Evolutionary conservation across 768 basidiomycete species (phyloP), one percentile per base, ranked within the genome.

Genomic region (Suillus clintonianus): DNA sequence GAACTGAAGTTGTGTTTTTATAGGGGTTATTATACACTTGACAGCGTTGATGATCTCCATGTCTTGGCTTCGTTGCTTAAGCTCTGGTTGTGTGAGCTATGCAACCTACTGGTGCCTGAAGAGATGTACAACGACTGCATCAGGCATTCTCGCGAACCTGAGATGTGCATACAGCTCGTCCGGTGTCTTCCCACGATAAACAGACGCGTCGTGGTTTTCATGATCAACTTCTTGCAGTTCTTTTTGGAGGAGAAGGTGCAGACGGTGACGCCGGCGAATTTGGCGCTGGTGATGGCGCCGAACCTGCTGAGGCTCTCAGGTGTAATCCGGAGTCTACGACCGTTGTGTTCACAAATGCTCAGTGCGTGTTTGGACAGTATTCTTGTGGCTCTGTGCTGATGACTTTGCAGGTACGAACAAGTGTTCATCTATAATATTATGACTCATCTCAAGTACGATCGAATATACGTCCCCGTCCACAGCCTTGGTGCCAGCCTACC

Each of bases 51-150:
- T 65, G 95, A 97, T 71, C 93, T 95, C 0, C 90, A 95, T 69
- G 89, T 96, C 55, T 87, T 93, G 3, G 92, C 94, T 9, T 94
- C 94, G 3, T 81, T 97, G 45, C 84, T 97, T 77, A 97, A 98
- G 78, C 83, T 96, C 8, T 98, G 95, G 95, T 81, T 97, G 22
- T 86, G 96, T 51, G 96, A 98, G 74, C 85, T 98, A 27, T 85
- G 89, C 68, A 92, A 95, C 65, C 96, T 96, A n/a, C 83, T 97
- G 50, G 86, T 98, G 15, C 96, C 96, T 8, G 86, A 91, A 64
- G 91, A 94, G 75, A 79, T 94, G 80, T 98, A 97, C 81, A 94
- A 97, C 71, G 92, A 94, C 69, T 95, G 94, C 69, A 86, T 97
- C 60, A 82, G 83, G 41, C 83, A 81, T 60, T 83, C 93, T 4